Base-by-base conservation (phyloP, 179 eudicot genomes). In the Corrigiola litoralis region DNA sequence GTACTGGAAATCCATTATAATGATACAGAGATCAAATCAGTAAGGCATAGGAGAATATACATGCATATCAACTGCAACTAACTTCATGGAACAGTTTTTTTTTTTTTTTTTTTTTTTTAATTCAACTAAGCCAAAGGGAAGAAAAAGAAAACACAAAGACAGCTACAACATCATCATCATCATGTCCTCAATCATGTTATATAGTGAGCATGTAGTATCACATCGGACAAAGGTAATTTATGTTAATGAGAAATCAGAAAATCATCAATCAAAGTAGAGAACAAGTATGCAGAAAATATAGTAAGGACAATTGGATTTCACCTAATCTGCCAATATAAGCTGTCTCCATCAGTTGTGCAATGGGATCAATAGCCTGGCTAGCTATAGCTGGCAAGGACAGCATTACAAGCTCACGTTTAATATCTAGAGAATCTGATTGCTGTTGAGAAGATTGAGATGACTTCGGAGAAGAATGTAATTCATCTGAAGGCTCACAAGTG, bases 331-430 rank as follows among this genome's bases (percentile, higher is more conserved):
- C 99, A 77, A 94, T 86, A 75, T 75, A 90, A 72, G 92, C 92
- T 23, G 99, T 90, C 88, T 94, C 99, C 99, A 90, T 86, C 63
- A 90, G 78, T 72, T 94, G 99, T 13, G 90, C 82, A 53, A 94
- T 36, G 25, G 99, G 99, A 48, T 94, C 99, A 75, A 94, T 82
- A 60, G 95, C 95, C 72, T 90, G 99, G 61, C 99, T 94, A 66
- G 85, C 96, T 65, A 90, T 61, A 33, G 97, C 97, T n/a, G 97
- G 99, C 68, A 90, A 74, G 46, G 96, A 77, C 61, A 94, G 85
- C 88, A 74, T 71, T 63, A 90, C 32, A 51, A 94, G 88, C 82
- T 94, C 99, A 7, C 51, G 78, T 68, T 77, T 87, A 32, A 80
- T 70, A 69, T 69, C 65, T 20, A 47, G 61, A 28, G 78, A 32